These are phyloP conservation scores for Penicillium cataractarum DNA, from an alignment of 495 filamentous ascomycete genomes.

Conservation along the genomic window DNA sequence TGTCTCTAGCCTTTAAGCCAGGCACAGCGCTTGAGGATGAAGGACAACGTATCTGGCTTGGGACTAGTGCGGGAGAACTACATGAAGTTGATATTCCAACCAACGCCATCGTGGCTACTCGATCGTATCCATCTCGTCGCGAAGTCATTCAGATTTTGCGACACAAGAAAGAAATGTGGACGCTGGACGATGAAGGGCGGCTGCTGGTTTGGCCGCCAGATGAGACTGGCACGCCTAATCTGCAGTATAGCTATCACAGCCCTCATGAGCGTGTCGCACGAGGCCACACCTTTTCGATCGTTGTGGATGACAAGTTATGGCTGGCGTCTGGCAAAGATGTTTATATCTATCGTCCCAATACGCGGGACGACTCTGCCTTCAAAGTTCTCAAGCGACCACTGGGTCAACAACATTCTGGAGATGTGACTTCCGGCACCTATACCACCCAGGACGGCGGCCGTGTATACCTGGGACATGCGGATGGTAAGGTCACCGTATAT, in stretches of 20 bases:
- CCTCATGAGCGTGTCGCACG: slow-evolving; percentile 74
- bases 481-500: slow-evolving; percentile 94
- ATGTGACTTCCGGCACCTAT: slow-evolving; percentile 84
- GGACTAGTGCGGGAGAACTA: slow-evolving; percentile 82
- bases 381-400: slow-evolving; percentile 72
- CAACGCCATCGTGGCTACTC: slow-evolving; percentile 66
- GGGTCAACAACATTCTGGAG: slow-evolving; percentile 67
- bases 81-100: slow-evolving; percentile 81
- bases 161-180: slow-evolving; percentile 90
- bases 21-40: slow-evolving; percentile 73
- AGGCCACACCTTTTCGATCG: slow-evolving; percentile 85
- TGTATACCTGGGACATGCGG: slow-evolving; percentile 87
- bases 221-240: slow-evolving; percentile 69
- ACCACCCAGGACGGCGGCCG: slow-evolving; percentile 74
- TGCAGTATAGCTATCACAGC: slow-evolving; percentile 62
- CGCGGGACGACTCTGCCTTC: slow-evolving; percentile 67
- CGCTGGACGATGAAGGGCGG: slow-evolving; percentile 86
- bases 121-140: slow-evolving; percentile 73
- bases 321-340: slow-evolving; percentile 87
- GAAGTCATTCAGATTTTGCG: slow-evolving; percentile 88
- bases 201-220: slow-evolving; percentile 87
- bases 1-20: slow-evolving; percentile 85
- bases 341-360: slow-evolving; percentile 75
- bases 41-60: slow-evolving; percentile 85
- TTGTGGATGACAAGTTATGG: slow-evolving; percentile 81